Evolutionary conservation across 768 basidiomycete genomes (phyloP), one percentile per base, ranked within the genome.

Genomic region (Kwoniella bestiolae): DNA sequence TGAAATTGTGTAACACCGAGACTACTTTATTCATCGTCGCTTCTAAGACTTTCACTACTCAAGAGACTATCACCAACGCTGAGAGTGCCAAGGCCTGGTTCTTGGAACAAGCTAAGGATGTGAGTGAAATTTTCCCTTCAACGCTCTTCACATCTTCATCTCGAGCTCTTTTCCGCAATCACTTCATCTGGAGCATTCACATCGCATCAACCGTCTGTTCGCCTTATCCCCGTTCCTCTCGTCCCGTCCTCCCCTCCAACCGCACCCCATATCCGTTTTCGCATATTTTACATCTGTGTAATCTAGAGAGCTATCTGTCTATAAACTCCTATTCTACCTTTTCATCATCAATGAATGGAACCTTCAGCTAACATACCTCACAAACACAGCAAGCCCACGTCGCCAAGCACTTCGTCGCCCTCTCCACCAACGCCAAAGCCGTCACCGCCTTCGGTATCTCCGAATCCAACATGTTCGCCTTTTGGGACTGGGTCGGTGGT

Each of bases 401-500:
- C 66, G 93, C 95, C 66, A 98, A 97, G 84, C 96, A 99, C 85
- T 99, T 99, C 79, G 94, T 97, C 44, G 96, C 96, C 3, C 88
- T 99, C 63, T 94, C 91, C 76, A 99, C 96, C 63, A 99, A 99
- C 82, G 92, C 92, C 56, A 86, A 89, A 78, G 92, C 91, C 11
- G 96, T 98, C 61, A 91, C 91, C 18, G 87, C 85, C 2, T 99
- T 99, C 77, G 96, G 96, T 45, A 99, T 99, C 77, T 85, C 89
- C 50, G 81, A 88, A 66, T 86, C 86, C 72, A 97, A 97, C 84
- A 99, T 99, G 94, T 99, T 99, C 87, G 89, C 90, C 79, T 98
- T 99, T 87, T 99, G 95, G 95, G 96, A 98, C 83, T 99, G 96
- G 96, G 96, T 99, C 69, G 96, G 96, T 68, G 96, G 96, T 28